Evolutionary conservation across 2,329 filamentous ascomycete genomes (phyloP).

Genomic region (Ilyonectria robusta): DNA sequence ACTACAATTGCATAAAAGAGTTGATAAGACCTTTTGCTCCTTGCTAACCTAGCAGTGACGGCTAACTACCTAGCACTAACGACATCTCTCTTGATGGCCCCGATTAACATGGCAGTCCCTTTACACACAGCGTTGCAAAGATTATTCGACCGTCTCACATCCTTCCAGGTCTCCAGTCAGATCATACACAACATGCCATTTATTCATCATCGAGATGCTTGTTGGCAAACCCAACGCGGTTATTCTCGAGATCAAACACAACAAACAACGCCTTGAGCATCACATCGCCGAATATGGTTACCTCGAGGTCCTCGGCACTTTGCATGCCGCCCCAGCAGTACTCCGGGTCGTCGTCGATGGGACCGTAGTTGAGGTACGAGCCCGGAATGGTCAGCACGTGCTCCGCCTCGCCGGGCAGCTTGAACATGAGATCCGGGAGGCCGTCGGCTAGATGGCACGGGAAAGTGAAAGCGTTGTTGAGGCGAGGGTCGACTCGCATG

Average conservation of each 20-base stretch:
- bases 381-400: slow-evolving; percentile 69
- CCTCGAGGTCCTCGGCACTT: slow-evolving; percentile 59
- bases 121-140: slow-evolving; percentile 10
- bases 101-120: slow-evolving; percentile 19
- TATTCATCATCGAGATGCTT: slow-evolving; percentile 53
- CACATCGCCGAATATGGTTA: slow-evolving; percentile 82
- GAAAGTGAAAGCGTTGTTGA: slow-evolving; percentile 67
- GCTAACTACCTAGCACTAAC: slow-evolving; percentile 17
- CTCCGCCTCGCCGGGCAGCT: slow-evolving; percentile 62
- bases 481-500: slow-evolving; percentile 62
- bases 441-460: slow-evolving; percentile 67
- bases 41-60: slow-evolving; percentile 3
- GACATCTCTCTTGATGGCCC: slow-evolving; percentile 12
- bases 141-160: slow-evolving; percentile 28
- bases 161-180: not conserved
- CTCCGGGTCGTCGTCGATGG: slow-evolving; percentile 61
- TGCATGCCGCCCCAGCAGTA: slow-evolving; percentile 86
- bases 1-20: not conserved
- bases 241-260: slow-evolving; percentile 72
- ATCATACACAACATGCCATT: slow-evolving; percentile 7
- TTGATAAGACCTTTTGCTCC: slow-evolving; percentile 1
- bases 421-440: slow-evolving; percentile 72
- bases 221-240: slow-evolving; percentile 59
- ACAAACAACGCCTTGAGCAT: slow-evolving; percentile 85
- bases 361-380: slow-evolving; percentile 68